These are phyloP conservation scores for Mucor plumbeus DNA, from an alignment of 371 early-diverging fungal genomes.

Conservation along the genomic window DNA sequence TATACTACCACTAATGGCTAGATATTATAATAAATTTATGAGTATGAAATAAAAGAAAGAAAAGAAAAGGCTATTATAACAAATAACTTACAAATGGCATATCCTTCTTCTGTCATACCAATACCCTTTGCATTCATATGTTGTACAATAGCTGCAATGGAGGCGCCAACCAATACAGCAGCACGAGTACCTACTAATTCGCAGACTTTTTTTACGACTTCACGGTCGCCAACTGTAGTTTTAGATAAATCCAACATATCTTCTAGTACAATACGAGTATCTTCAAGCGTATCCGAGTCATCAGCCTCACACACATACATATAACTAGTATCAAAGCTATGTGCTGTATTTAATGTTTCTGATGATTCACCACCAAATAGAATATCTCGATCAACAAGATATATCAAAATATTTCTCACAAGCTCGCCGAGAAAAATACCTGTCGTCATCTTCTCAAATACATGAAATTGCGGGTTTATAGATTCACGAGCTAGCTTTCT, in stretches of 20 bases:
- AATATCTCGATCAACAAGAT: constrained; percentile 77
- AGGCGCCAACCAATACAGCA: constrained; percentile 70
- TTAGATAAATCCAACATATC: constrained; percentile 55
- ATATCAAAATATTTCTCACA: constrained; percentile 75
- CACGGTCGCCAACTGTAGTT: constrained; percentile 68
- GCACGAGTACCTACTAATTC: constrained; percentile 74
- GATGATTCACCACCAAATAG: constrained; percentile 78
- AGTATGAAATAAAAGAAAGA: neutral
- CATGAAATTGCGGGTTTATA: constrained; percentile 77
- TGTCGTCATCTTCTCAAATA: constrained; percentile 95
- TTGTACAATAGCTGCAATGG: constrained; percentile 69
- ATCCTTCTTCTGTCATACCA: constrained; percentile 58
- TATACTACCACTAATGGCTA: constrained; percentile 79
- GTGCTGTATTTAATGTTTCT: constrained; percentile 61
- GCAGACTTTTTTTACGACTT: constrained; percentile 68
- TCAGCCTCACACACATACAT: constrained; percentile 67
- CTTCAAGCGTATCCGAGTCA: constrained; percentile 54
- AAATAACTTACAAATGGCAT: constrained; percentile 72
- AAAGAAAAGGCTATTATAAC: neutral
- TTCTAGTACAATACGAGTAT: constrained; percentile 67
- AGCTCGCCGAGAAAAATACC: constrained; percentile 95
- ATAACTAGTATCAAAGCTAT: constrained; percentile 79
- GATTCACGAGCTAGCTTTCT: constrained; percentile 79
- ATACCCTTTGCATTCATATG: constrained; percentile 48
- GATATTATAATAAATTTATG: neutral